Evolutionary conservation across 148 eudicot genomes (phyloP).

Genomic region (Vaccinium corymbosum): DNA sequence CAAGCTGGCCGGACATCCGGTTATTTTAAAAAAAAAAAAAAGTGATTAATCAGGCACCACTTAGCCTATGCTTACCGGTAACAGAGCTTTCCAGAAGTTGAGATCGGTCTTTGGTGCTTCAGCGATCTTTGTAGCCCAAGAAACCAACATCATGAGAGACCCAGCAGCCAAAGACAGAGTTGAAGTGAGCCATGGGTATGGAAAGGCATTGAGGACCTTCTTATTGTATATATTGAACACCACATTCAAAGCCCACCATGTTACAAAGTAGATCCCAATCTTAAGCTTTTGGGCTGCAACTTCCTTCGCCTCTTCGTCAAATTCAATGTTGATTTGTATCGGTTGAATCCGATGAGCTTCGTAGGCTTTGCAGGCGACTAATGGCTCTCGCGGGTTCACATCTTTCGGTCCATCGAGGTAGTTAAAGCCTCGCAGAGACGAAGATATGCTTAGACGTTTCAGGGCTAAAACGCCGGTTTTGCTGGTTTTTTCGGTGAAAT

Average conservation of each 20-base stretch:
- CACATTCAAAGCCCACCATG: slow-evolving; percentile 54
- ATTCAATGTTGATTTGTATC: slow-evolving; percentile 28
- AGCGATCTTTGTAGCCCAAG: slow-evolving; percentile 48
- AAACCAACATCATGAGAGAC: slow-evolving; percentile 44
- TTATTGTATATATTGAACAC: slow-evolving; percentile 50
- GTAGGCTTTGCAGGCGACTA: slow-evolving; percentile 30
- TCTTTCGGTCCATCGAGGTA: slow-evolving; percentile 5
- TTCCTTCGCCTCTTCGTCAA: slow-evolving; percentile 17
- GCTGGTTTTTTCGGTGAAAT: not conserved
- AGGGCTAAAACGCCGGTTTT: not conserved
- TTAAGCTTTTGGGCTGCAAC: slow-evolving; percentile 35
- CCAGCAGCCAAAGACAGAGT: slow-evolving; percentile 52
- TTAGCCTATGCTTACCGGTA: slow-evolving; percentile 34
- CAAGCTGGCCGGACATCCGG: too few species aligned
- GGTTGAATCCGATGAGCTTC: slow-evolving; percentile 29
- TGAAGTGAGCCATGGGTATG: slow-evolving; percentile 58
- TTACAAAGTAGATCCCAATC: slow-evolving; percentile 44
- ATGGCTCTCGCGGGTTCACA: slow-evolving; percentile 3
- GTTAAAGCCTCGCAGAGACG: slow-evolving; percentile 19
- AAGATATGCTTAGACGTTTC: slow-evolving; percentile 25
- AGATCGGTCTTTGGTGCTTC: slow-evolving; percentile 45
- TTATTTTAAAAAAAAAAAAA: not conserved
- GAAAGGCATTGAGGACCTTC: slow-evolving; percentile 53
- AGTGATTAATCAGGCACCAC: too few species aligned
- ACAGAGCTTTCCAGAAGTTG: slow-evolving; percentile 46